Evolutionary conservation across 1,284 basidiomycete genomes (phyloP).

Genomic region (Heterobasidion parviporum): DNA sequence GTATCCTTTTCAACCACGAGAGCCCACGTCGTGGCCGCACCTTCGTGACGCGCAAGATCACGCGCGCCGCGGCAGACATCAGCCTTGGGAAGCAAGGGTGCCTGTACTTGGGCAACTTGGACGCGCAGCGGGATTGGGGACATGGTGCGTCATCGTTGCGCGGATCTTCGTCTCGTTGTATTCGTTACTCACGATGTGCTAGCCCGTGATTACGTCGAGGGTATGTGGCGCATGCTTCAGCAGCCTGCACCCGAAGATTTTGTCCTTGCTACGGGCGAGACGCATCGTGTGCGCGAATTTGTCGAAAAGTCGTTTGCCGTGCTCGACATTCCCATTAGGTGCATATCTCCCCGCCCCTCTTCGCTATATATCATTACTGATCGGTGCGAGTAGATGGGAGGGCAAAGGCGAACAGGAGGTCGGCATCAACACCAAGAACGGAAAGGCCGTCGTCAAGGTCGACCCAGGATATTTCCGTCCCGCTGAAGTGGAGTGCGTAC

Average conservation of each 20-base stretch:
- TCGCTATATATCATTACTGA: neutral
- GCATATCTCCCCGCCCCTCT: slow-evolving; percentile 15
- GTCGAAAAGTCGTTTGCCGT: slow-evolving; percentile 77
- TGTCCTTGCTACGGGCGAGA: slow-evolving; percentile 89
- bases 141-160: slow-evolving; percentile 46
- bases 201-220: slow-evolving; percentile 86
- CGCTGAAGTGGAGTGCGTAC: slow-evolving; percentile 84
- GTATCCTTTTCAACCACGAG: slow-evolving; percentile 92
- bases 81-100: slow-evolving; percentile 77
- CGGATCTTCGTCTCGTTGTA: slow-evolving; percentile 12
- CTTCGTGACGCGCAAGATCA: slow-evolving; percentile 91
- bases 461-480: slow-evolving; percentile 81
- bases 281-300: slow-evolving; percentile 84
- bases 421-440: slow-evolving; percentile 59
- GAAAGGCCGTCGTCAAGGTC: slow-evolving; percentile 68
- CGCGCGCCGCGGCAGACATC: slow-evolving; percentile 85
- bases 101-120: slow-evolving; percentile 85
- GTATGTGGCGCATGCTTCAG: slow-evolving; percentile 94
- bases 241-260: slow-evolving; percentile 77
- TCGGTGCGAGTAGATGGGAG: slow-evolving; percentile 50
- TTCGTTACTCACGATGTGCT: neutral
- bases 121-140: slow-evolving; percentile 91
- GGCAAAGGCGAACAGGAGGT: slow-evolving; percentile 68
- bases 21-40: slow-evolving; percentile 86
- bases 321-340: slow-evolving; percentile 62